Conservation (phyloP, 805 yeast genomes). For the Ogataea neopini region DNA sequence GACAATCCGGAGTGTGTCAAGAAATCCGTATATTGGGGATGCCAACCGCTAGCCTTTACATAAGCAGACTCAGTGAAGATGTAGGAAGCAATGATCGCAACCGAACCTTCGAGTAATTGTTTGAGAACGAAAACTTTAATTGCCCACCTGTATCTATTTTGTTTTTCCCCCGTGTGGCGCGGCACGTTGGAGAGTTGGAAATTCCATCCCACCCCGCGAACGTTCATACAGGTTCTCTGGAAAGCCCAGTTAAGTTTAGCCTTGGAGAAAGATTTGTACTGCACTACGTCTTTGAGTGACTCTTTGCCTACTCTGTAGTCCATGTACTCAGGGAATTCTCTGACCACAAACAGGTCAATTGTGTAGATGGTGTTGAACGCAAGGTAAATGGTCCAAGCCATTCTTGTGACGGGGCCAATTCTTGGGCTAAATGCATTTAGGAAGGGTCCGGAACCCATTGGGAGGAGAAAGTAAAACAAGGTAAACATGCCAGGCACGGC, state of each 20-base stretch:
- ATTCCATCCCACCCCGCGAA: conserved; percentile 16
- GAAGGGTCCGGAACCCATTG: not conserved
- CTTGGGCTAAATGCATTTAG: too few species aligned
- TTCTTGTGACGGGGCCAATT: not conserved
- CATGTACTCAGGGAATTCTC: conserved; percentile 9
- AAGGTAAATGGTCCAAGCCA: conserved; percentile 1
- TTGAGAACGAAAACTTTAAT: not conserved
- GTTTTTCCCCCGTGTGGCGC: not conserved
- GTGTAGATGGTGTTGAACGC: not conserved
- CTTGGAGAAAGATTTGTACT: conserved; percentile 4
- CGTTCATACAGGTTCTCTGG: conserved; percentile 1
- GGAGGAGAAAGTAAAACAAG: not conserved
- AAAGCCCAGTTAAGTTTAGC: conserved; percentile 14
- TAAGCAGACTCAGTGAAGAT: not conserved
- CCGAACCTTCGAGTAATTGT: too few species aligned
- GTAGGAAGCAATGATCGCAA: too few species aligned
- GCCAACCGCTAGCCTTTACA: conserved; percentile 4
- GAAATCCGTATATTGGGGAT: conserved; percentile 2
- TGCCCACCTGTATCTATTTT: not conserved
- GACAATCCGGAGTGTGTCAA: conserved; percentile 2
- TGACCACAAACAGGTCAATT: conserved; percentile 8
- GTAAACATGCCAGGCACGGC: conserved; percentile 3
- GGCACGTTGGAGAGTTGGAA: conserved; percentile 2
- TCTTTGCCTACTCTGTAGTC: conserved; percentile 11
- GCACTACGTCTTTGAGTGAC: conserved; percentile 7